These are phyloP conservation scores for Holtermannia corniformis DNA, from an alignment of 768 basidiomycete genomes.

Conservation along the genomic window DNA sequence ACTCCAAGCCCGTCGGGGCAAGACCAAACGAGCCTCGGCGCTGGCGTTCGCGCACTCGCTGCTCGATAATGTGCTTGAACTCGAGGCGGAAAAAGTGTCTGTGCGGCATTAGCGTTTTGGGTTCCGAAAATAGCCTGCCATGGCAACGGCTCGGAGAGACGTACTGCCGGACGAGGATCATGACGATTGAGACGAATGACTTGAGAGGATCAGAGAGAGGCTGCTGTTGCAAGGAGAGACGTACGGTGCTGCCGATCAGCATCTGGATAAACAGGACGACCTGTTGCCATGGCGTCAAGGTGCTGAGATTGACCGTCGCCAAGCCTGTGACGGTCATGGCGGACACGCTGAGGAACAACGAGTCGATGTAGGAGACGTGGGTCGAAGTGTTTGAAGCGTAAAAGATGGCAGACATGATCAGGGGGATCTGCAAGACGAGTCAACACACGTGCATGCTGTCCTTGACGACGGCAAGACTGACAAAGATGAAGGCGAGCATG, in stretches of 20 bases:
- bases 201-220: background rate
- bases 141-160: too few relatives aligned
- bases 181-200: slow-evolving; percentile 37
- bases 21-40: background rate
- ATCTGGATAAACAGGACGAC: slow-evolving; percentile 49
- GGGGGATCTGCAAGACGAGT: slow-evolving; percentile 49
- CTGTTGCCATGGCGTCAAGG: slow-evolving; percentile 39
- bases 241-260: slow-evolving; percentile 42
- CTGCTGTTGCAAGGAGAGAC: slow-evolving; percentile 2
- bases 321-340: slow-evolving; percentile 42
- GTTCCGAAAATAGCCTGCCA: background rate
- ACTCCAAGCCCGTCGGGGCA: background rate
- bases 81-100: slow-evolving; percentile 35
- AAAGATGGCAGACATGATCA: slow-evolving; percentile 68
- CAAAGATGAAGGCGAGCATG: slow-evolving; percentile 44
- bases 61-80: slow-evolving; percentile 34
- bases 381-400: slow-evolving; percentile 64
- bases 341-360: slow-evolving; percentile 39
- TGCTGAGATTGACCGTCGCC: slow-evolving; percentile 40
- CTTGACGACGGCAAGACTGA: slow-evolving; percentile 12
- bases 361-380: slow-evolving; percentile 41
- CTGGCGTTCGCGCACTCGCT: slow-evolving; percentile 9
- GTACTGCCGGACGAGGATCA: slow-evolving; percentile 37
- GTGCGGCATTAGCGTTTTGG: background rate
- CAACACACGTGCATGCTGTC: background rate